These are phyloP conservation scores for Pleurotus eryngii DNA, from an alignment of 768 basidiomycete genomes.

Conservation along the genomic window DNA sequence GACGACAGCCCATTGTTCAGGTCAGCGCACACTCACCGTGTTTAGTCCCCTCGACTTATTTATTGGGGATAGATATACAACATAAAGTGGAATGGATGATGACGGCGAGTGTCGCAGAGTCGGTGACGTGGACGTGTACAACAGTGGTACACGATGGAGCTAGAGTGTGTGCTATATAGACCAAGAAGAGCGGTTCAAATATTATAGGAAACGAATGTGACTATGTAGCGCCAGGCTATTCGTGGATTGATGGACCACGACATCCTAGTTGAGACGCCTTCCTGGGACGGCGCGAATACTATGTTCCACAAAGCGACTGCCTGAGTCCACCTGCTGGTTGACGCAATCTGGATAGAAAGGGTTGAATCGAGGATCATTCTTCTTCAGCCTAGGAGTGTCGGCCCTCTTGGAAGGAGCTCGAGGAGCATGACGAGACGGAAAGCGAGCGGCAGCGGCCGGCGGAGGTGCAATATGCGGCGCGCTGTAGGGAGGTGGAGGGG, in stretches of 20 bases:
- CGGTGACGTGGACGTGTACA: no score
- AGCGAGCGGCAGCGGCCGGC: not conserved
- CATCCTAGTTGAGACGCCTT: not conserved
- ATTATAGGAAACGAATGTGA: not conserved
- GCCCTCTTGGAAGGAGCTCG: not conserved
- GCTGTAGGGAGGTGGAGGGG: not conserved
- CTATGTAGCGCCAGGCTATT: no score
- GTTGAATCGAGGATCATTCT: not conserved
- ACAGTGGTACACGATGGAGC: not conserved
- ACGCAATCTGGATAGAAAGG: constrained; percentile 3
- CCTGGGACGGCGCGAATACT: not conserved
- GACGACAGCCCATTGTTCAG: constrained; percentile 56
- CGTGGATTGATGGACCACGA: no score
- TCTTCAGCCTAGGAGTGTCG: not conserved
- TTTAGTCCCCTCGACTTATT: not conserved
- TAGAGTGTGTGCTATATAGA: not conserved
- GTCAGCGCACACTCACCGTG: constrained; percentile 17
- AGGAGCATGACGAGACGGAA: not conserved
- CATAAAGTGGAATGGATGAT: not conserved
- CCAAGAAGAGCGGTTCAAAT: not conserved
- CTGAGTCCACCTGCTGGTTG: not conserved
- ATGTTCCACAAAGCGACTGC: not conserved
- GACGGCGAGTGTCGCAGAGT: no score
- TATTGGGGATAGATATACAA: not conserved
- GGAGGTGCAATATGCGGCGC: not conserved